Evolutionary conservation across 768 basidiomycete genomes (phyloP), one percentile per base, ranked within the genome.

Genomic region (Guyanaporus albipodus): DNA sequence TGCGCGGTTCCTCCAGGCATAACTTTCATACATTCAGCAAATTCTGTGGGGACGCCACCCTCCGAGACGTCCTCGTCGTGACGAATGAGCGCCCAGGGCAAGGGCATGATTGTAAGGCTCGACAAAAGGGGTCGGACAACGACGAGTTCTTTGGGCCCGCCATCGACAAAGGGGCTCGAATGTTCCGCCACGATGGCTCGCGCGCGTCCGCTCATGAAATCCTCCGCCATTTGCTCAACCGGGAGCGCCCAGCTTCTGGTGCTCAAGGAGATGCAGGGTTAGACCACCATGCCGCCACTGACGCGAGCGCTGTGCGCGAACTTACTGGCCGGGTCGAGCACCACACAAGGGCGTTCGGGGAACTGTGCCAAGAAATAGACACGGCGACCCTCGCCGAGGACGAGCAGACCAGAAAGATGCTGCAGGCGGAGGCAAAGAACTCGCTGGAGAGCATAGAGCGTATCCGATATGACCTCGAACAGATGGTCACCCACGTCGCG

Each of bases 221-320:
- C 40, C 51, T 82, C 4, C 67, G 69, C 3, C 60, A 63, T 15
- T 59, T 82, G 38, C 47, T 77, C 9, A 42, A 58, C 34, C 72
- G 69, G 12, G 55, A 52, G 14, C 67, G 74, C 0, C 44, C 65
- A 5, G 58, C 67, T 0, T 62, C 78, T 5, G 69, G 65, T 19
- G 74, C 77, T 29, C 75, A 76, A 50, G 56, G 61, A 11, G 78
- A 79, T 48, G 59, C 77, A n/a, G n/a, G n/a, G 4, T 68, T 72
- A 4, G 66, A 67, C 43, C 63, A 70, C 7, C 60, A 76, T 39
- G 75, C 79, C 0, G 59, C 63, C 4, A 76, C 77, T 1, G 73
- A 75, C 1, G 60, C 55, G 9, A 77, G 76, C 39, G 62, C 77
- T 8, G 69, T 68, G 41, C 65, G 68, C 15, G 76, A 77, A 34